Conservation (phyloP, 139 green algal species). For the Monoraphidium neglectum region DNA sequence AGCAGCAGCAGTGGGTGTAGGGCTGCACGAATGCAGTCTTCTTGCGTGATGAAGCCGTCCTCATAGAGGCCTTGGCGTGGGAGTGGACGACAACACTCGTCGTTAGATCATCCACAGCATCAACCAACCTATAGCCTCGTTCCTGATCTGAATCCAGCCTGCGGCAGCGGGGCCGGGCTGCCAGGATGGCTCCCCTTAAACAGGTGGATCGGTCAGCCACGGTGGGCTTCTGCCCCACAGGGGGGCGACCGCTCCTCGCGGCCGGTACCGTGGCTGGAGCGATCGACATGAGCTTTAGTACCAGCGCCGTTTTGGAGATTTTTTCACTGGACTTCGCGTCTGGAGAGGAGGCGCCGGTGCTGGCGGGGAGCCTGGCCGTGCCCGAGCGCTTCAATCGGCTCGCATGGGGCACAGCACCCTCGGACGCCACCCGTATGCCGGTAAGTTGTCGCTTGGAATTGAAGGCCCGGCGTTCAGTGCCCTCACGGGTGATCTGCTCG, state of each 20-base stretch:
- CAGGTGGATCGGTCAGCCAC: slow-evolving; percentile 69
- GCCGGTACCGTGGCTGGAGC: slow-evolving; percentile 88
- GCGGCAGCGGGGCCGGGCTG: background rate
- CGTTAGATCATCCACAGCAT: background rate
- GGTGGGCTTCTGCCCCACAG: slow-evolving; percentile 75
- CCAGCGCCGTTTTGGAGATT: slow-evolving; percentile 74
- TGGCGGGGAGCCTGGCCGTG: slow-evolving; percentile 63
- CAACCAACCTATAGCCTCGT: background rate
- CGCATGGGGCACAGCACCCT: slow-evolving; percentile 69
- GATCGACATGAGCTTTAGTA: slow-evolving; percentile 91
- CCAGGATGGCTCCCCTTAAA: slow-evolving; percentile 70
- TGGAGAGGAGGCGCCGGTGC: slow-evolving; percentile 40
- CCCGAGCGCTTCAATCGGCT: slow-evolving; percentile 90
- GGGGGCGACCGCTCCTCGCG: slow-evolving; percentile 61
- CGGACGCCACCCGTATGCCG: slow-evolving; percentile 6
- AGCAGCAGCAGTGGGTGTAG: background rate
- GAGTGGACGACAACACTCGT: background rate
- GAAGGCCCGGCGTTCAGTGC: no score
- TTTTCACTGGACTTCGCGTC: slow-evolving; percentile 73
- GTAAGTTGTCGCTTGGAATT: no score
- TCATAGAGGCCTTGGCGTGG: background rate
- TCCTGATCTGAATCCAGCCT: background rate
- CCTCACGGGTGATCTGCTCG: background rate
- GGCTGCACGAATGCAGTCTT: slow-evolving; percentile 5
- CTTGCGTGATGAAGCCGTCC: background rate